Percentiles rank a stretch among this genome's conserved stretches.
Evolutionary conservation across 345 rosid species (phyloP).

Genomic region (Dimocarpus longan): DNA sequence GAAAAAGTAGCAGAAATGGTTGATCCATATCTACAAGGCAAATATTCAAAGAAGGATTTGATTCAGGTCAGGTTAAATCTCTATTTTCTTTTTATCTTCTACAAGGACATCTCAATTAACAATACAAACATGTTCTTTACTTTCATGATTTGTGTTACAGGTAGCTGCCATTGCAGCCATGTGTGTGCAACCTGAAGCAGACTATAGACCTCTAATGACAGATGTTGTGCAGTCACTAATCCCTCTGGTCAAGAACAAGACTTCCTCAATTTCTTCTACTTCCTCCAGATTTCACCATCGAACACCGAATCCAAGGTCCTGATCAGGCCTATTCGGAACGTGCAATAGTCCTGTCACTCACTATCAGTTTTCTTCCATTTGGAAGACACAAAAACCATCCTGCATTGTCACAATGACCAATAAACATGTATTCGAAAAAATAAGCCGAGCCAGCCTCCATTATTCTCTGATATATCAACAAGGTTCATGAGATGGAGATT

Average conservation of each 20-base stretch:
- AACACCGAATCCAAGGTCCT: slow-evolving; percentile 31
- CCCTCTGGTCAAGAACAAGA: slow-evolving; percentile 68
- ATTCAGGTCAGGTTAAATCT: slow-evolving; percentile 55
- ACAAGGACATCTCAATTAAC: not conserved
- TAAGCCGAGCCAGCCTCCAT: not conserved
- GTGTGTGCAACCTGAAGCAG: slow-evolving; percentile 91
- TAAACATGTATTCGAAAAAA: not conserved
- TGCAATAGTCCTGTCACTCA: not conserved
- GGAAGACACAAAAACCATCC: not conserved
- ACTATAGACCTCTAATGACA: slow-evolving; percentile 88
- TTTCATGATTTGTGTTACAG: slow-evolving; percentile 33
- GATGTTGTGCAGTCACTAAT: slow-evolving; percentile 92
- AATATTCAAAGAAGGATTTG: slow-evolving; percentile 73
- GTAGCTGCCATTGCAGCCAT: slow-evolving; percentile 93
- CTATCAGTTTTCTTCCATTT: not conserved
- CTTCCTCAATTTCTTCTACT: slow-evolving; percentile 35
- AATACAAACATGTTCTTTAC: not conserved
- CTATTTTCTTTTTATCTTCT: not conserved
- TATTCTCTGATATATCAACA: not conserved
- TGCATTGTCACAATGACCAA: not conserved
- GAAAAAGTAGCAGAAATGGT: slow-evolving; percentile 75
- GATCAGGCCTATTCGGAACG: slow-evolving; percentile 9
- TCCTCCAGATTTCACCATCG: slow-evolving; percentile 43
- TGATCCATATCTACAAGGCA: slow-evolving; percentile 70
- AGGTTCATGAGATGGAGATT: not conserved